phyloP scores from a whole-genome alignment of 331 rosid species.

The Spiraea crenata region DNA sequence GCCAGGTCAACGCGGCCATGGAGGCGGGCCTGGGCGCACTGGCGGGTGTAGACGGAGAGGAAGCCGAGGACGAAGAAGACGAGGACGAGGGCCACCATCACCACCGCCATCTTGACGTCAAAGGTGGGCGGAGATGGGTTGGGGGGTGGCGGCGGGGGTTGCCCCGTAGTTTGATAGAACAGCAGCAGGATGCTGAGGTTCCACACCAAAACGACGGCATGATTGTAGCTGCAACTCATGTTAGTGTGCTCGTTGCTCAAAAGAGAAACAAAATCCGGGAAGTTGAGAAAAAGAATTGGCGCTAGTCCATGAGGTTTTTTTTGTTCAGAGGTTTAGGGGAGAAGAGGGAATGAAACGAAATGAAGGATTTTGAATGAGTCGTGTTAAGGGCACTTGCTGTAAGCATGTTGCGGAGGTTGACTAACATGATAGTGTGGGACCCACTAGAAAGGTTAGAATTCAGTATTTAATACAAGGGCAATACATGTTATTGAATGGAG shows the following conservation, averaged over 20 bases:
- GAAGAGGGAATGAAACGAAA: neutral
- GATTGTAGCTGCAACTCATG: neutral
- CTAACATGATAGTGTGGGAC: neutral
- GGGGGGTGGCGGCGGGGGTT: slow-evolving; percentile 10
- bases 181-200: slow-evolving; percentile 14
- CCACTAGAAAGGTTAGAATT: neutral
- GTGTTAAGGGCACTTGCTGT: neutral
- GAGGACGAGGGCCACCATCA: slow-evolving; percentile 47
- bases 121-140: slow-evolving; percentile 28
- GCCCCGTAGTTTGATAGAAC: slow-evolving; percentile 19
- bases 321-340: neutral
- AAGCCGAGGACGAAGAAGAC: slow-evolving; percentile 68
- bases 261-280: neutral
- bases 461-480: neutral
- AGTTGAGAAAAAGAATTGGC: neutral
- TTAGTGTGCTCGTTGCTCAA: neutral
- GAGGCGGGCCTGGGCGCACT: slow-evolving; percentile 31
- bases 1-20: slow-evolving; percentile 33
- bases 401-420: neutral
- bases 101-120: slow-evolving; percentile 53
- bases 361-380: neutral
- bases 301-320: neutral
- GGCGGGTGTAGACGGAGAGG: slow-evolving; percentile 72
- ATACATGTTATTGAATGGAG: no score
- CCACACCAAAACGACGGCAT: slow-evolving; percentile 4